Evolutionary conservation across 208 protist genomes (phyloP), one percentile per base, ranked within the genome.

Genomic region (Angomonas deanei): DNA sequence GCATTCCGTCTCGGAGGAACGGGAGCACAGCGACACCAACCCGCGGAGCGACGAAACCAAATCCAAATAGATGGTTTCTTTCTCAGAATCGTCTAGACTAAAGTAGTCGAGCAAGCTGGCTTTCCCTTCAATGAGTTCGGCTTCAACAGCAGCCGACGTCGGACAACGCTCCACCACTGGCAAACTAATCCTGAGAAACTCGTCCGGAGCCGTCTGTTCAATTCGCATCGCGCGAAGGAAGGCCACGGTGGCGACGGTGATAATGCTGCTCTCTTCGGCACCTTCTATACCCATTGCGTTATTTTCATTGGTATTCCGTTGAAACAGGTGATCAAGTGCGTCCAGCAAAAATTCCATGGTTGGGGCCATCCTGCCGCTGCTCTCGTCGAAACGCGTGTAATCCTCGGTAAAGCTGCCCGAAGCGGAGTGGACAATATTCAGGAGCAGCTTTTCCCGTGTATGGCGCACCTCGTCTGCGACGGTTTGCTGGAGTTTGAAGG

Each of bases 41-140:
- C 70, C 73, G 19, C 86, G 83, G 53, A 95, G 74, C 13, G 88
- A 92, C 21, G 72, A 65, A 4, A 95, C 36, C 11, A 95, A 48
- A 56, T 95, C 86, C 15, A 76, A 77, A 53, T 92, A 94, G 28
- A 94, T 70, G 5, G 82, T 70, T 5, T 70, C 64, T 1, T 67
- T 53, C 30, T 76, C 81, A 17, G 78, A 69, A 15, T 78, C 70
- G 26, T 91, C 72, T 15, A 85, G 72, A 4, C 68, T 50, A 62
- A 91, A 82, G 26, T 76, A 67, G 48, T 90, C 76, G 5, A 94
- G 70, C 34, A 94, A 67, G 3, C 60, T 57, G 4, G 86, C 78
- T 61, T 94, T 94, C 0, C 75, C 88, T 1, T 67, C 67, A 24
- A 94, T 62, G 8, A 94, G 66, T 64, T 94, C 84, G 1, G 69